phyloP scores from a whole-genome alignment of 345 rosid species.

The Eucalyptus dawsonii region DNA sequence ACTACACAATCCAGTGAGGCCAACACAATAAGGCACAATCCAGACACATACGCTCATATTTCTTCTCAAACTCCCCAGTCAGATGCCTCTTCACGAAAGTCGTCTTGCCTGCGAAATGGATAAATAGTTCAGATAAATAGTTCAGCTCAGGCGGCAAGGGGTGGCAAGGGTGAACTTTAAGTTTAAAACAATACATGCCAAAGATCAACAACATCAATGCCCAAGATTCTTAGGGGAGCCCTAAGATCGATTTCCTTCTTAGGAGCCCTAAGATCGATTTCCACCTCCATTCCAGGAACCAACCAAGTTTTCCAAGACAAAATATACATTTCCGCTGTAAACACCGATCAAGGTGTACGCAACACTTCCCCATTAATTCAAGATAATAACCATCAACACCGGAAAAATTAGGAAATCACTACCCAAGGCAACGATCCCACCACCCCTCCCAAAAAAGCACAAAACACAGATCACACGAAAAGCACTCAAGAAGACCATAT shows the following conservation, averaged over 20 bases:
- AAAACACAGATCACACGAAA: not conserved
- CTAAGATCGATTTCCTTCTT: not conserved
- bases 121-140: no score
- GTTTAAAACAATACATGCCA: no score
- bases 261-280: not conserved
- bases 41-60: constrained; percentile 22
- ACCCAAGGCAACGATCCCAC: not conserved
- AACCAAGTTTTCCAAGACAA: not conserved
- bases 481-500: not conserved
- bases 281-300: not conserved
- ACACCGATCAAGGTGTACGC: no score
- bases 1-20: no score
- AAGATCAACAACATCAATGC: not conserved
- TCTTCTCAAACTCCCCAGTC: constrained; percentile 38
- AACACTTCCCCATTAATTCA: not conserved
- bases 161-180: no score
- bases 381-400: not conserved
- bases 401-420: not conserved
- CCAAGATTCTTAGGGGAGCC: not conserved
- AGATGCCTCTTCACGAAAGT: constrained; percentile 37
- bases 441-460: no score
- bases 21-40: not conserved
- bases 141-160: no score
- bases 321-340: not conserved
- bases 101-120: constrained; percentile 8